Base-by-base conservation (phyloP, 768 basidiomycete species). In the Mycena crocata region DNA sequence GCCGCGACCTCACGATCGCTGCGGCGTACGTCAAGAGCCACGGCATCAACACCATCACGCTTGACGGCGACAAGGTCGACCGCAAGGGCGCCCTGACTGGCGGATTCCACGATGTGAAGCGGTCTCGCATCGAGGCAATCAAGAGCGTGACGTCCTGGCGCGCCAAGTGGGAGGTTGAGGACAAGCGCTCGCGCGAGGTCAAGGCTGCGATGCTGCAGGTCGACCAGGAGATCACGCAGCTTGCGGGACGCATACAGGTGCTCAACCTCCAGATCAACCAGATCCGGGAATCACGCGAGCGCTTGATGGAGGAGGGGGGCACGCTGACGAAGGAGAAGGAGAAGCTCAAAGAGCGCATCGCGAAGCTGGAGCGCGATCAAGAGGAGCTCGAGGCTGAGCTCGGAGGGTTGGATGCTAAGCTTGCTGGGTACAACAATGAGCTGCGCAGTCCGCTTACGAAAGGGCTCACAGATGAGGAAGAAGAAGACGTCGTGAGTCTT, bases 11-110 rank as follows among this genome's bases (percentile, higher is more conserved):
- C 61, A 91, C 91, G 12, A 91, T 95, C 68, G 96, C 96, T 26
- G 94, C 95, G 8, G 93, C 94, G 12, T 99, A 98, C 77, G 95
- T 96, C 54, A 93, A 97, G 77, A 93, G 91, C 72, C 96, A 99
- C 75, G 91, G 91, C 2, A 92, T 99, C 75, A 98, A 97, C 79
- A 96, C 95, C 24, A 99, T 99, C 78, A 99, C 98, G 1, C 87
- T 98, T 40, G 96, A 97, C 71, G 98, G 98, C 52, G 98, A 99
- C 83, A 95, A 95, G 75, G 96, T 97, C 57, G 98, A 99, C 76
- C 88, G 96, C 56, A 98, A 97, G 76, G 98, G 98, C 67, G 90
- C 96, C 2, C 80, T 99, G 51, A 99, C 96, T 0, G 98, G 98
- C 61, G 98, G 98, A 0, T 99, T 93, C 79, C 93, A 98, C 77